phyloP scores from a whole-genome alignment of 2,329 filamentous ascomycete genomes.

The Neofusicoccum sp. region DNA sequence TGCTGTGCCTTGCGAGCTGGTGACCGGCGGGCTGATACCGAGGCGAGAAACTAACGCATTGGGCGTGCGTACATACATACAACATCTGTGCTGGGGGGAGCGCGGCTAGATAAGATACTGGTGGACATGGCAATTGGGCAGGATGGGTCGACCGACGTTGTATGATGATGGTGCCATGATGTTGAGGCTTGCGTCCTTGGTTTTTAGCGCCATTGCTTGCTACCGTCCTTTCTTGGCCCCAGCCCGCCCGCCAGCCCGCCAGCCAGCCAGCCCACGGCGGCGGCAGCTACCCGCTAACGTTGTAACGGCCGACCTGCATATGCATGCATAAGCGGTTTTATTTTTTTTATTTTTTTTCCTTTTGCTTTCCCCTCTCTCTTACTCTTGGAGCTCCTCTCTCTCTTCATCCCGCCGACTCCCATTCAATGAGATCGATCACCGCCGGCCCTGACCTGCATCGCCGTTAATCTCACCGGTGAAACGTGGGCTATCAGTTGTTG shows the following conservation, averaged over 20 bases:
- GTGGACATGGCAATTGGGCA: too few species aligned
- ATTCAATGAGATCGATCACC: background rate
- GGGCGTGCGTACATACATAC: too few species aligned
- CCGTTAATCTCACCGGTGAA: conserved; percentile 1
- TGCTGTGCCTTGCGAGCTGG: too few species aligned
- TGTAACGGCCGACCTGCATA: conserved; percentile 6
- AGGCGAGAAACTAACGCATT: too few species aligned
- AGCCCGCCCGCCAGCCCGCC: background rate
- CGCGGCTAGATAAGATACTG: too few species aligned
- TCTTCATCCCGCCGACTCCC: background rate
- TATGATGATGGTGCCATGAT: too few species aligned
- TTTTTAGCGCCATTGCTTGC: too few species aligned
- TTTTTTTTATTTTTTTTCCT: background rate
- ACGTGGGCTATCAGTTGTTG: background rate
- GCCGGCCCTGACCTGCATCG: background rate
- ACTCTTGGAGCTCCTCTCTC: background rate
- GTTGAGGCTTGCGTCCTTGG: too few species aligned
- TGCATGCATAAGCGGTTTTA: background rate
- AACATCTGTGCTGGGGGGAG: too few species aligned
- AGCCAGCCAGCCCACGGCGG: background rate
- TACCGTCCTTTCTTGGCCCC: background rate
- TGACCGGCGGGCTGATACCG: too few species aligned
- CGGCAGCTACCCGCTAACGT: background rate
- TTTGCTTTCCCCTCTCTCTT: background rate
- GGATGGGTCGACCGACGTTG: too few species aligned